These are phyloP conservation scores for Phaeomoniella chlamydospora DNA, from an alignment of 2,329 filamentous ascomycete species.

Conservation along the genomic window DNA sequence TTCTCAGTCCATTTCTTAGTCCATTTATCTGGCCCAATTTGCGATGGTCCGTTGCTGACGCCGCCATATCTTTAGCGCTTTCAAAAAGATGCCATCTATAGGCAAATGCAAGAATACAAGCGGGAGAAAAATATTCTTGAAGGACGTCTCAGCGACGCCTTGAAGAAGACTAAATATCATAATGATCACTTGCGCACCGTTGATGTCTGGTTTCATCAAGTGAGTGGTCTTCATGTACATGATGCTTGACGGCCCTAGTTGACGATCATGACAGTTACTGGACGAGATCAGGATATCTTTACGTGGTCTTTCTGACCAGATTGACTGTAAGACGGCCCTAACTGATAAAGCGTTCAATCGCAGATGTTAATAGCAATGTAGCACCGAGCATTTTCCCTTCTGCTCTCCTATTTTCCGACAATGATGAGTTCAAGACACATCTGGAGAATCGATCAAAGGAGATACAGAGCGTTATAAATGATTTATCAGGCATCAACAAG, in stretches of 20 bases:
- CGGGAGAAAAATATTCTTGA: conserved; percentile 75
- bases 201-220: conserved; percentile 90
- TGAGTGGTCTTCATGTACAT: conserved; percentile 27
- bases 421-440: conserved; percentile 59
- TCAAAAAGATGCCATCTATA: conserved; percentile 91
- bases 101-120: conserved; percentile 97
- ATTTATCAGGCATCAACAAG: conserved; percentile 41
- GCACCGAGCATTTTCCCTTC: conserved; percentile 29
- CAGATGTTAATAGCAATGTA: conserved; percentile 3
- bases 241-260: background rate
- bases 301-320: background rate
- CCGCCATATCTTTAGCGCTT: conserved; percentile 48
- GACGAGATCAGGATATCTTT: conserved; percentile 27
- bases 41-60: no score
- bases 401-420: conserved; percentile 39
- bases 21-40: no score
- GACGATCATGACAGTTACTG: conserved; percentile 13
- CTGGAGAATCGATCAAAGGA: conserved; percentile 59
- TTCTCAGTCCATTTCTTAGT: conserved; percentile 13
- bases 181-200: conserved; percentile 85
- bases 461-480: conserved; percentile 60
- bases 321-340: background rate
- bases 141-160: conserved; percentile 63
- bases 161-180: conserved; percentile 65
- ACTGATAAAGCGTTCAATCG: no score